A percentile compares a stretch with the other conserved stretches of the same genome.
phyloP scores from a whole-genome alignment of 139 green algal species.

The Micromonas pusilla region DNA sequence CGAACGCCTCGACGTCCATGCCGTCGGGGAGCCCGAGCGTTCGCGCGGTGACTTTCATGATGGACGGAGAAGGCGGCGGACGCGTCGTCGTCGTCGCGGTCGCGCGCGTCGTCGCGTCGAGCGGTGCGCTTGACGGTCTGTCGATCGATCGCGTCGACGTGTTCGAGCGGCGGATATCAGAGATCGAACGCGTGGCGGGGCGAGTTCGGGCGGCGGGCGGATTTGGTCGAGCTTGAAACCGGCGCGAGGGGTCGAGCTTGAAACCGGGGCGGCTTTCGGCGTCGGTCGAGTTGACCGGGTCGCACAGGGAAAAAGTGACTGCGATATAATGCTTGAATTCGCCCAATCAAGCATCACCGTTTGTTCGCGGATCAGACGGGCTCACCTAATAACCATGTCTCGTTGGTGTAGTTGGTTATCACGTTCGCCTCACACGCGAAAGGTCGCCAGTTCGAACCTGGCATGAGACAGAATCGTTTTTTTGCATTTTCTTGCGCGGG shows the following conservation, averaged over 20 bases:
- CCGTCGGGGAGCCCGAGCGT: not conserved
- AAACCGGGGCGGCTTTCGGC: no score
- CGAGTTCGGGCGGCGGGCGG: no score
- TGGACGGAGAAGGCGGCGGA: not conserved
- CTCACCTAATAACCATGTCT: no score
- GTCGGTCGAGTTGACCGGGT: no score
- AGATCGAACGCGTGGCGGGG: no score
- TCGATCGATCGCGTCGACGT: not conserved
- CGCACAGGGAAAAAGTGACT: no score
- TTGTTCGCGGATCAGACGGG: no score
- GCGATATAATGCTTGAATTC: no score
- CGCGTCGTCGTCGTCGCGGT: not conserved
- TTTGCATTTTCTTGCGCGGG: not conserved
- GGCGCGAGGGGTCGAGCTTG: no score
- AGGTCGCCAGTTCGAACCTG: constrained; percentile 14
- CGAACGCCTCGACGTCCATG: not conserved
- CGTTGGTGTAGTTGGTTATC: constrained; percentile 10
- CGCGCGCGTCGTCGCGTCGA: not conserved
- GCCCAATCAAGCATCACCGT: no score
- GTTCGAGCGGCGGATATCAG: no score
- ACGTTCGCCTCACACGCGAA: constrained; percentile 14
- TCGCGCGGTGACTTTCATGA: not conserved
- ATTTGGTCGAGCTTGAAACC: no score
- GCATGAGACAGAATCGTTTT: not conserved
- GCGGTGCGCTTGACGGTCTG: not conserved